phyloP scores from a whole-genome alignment of 495 filamentous ascomycete species.

The Lasiosphaeris hirsuta region DNA sequence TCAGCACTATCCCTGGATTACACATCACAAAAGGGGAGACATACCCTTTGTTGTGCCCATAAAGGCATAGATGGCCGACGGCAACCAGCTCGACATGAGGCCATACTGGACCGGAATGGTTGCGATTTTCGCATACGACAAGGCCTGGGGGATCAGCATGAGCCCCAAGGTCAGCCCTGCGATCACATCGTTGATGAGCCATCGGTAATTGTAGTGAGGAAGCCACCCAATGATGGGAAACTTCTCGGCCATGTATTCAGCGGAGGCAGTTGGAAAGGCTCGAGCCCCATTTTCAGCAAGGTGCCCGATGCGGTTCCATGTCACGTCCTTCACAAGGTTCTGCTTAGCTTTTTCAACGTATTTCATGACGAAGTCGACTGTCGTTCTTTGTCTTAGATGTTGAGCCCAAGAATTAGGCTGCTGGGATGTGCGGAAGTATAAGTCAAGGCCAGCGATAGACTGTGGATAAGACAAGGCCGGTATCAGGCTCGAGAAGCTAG shows the following conservation, averaged over 20 bases:
- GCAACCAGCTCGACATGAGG: conserved; percentile 53
- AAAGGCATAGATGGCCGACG: conserved; percentile 46
- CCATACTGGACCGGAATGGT: conserved; percentile 51
- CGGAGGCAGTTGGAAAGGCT: conserved; percentile 37
- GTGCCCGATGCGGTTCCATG: conserved; percentile 33
- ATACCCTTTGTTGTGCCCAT: conserved; percentile 56
- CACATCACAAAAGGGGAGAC: conserved; percentile 1
- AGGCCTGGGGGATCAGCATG: conserved; percentile 49
- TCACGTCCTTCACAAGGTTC: conserved; percentile 35
- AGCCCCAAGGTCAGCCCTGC: conserved; percentile 50
- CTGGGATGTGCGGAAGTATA: too few species aligned
- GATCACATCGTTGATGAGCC: conserved; percentile 48
- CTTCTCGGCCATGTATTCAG: conserved; percentile 48
- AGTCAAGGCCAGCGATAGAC: too few species aligned
- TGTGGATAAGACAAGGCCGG: too few species aligned
- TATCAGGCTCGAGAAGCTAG: too few species aligned
- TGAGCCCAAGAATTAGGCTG: too few species aligned
- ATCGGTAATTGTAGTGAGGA: conserved; percentile 44
- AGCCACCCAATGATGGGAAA: conserved; percentile 53
- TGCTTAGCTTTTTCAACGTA: conserved; percentile 20
- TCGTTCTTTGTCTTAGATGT: too few species aligned
- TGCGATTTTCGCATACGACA: conserved; percentile 52
- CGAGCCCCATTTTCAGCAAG: conserved; percentile 26
- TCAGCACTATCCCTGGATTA: neutral
- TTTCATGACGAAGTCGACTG: conserved; percentile 2